Base-by-base conservation (phyloP, 805 yeast genomes). In the Saccharomycopsis capsularis region DNA sequence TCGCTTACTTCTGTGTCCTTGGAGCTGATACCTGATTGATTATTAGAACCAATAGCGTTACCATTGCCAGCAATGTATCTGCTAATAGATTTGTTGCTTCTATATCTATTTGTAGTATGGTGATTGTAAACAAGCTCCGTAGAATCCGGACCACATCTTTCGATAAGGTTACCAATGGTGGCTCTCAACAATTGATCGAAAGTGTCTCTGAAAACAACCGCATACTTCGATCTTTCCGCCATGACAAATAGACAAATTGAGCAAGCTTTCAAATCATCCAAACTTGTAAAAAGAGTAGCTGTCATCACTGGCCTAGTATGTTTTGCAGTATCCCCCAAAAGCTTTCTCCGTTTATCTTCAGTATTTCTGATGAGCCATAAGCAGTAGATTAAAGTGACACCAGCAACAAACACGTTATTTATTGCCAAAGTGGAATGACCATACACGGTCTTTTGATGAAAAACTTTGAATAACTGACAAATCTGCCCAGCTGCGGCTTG, bases 401-500 rank as follows among this genome's bases (percentile, higher is more conserved):
- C 87, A 11, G 85, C 85, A 44, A 78, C 79, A 59, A 81, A 81
- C 9, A 77, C 79, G 0, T 84, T 78, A 58, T 81, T 85, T 39
- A 81, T 78, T 11, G 83, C 81, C 29, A 82, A 73, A 0, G 82
- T 79, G 0, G 85, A 78, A 58, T 78, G 83, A 2, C 85, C 85
- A 47, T 68, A 67, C 1, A 75, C 76, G 0, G 84, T 78, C 56
- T 74, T 76, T 57, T 79, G 80, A 61, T 78, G 83, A 59, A 78
- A 79, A 13, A 75, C 78, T 54, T 79, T 78, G 59, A 79, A 77
- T 23, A 79, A 66, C 55, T 77, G 83, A 58, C 85, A 79, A 36
- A 81, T 76, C 59, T 79, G 82, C 24, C 85, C 86, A 1, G 85
- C 84, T 22, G 84, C 85, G 2, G 82, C 81, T 58, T 80, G 85